Evolutionary conservation across 2,329 filamentous ascomycete genomes (phyloP).

Genomic region (Alternaria ethzedia): DNA sequence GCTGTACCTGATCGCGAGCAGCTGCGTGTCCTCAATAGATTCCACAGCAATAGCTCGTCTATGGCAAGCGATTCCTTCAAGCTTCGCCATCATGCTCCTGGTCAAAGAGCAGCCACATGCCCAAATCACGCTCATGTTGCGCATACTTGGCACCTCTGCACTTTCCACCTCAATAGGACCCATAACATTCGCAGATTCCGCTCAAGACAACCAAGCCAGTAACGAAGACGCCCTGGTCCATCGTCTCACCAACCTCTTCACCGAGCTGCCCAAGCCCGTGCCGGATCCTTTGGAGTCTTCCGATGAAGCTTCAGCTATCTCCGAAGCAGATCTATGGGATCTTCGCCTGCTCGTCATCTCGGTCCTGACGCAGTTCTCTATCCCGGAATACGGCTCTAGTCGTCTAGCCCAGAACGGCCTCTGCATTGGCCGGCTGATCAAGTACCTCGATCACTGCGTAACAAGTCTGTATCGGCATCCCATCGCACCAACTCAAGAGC

Average conservation of each 20-base stretch:
- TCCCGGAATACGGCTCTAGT: conserved; percentile 64
- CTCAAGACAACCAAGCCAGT: conserved; percentile 39
- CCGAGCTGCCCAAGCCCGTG: conserved; percentile 57
- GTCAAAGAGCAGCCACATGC: conserved; percentile 68
- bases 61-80: conserved; percentile 71
- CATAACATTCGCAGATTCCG: conserved; percentile 58
- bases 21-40: conserved; percentile 56
- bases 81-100: conserved; percentile 71
- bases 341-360: conserved; percentile 55
- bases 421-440: conserved; percentile 76
- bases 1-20: conserved; percentile 68
- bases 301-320: conserved; percentile 8
- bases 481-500: conserved; percentile 43
- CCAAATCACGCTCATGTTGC: conserved; percentile 69
- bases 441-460: conserved; percentile 76
- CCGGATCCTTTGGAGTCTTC: conserved; percentile 24
- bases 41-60: conserved; percentile 58
- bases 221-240: conserved; percentile 63
- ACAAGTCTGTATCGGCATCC: conserved; percentile 59
- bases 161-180: conserved; percentile 71
- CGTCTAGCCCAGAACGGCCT: conserved; percentile 72
- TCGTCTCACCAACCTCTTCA: conserved; percentile 67
- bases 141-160: conserved; percentile 70
- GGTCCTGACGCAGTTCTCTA: conserved; percentile 64
- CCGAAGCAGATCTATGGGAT: conserved; percentile 50